Evolutionary conservation across 108 stramenopile genomes (phyloP).

Genomic region (Pseudonitzschia delicatissima): DNA sequence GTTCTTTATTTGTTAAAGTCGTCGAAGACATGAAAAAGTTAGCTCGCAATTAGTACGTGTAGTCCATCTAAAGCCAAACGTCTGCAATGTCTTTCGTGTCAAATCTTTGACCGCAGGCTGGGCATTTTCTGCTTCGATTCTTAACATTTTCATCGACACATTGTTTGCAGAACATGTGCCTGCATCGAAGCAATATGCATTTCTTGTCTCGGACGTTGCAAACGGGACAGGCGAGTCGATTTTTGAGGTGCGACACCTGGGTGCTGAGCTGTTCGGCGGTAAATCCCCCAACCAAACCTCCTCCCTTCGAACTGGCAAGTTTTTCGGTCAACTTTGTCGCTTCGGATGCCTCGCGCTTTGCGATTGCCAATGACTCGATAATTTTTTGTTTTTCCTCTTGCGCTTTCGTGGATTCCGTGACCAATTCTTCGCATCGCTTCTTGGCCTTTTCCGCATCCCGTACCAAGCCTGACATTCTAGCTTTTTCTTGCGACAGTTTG

Average conservation of each 20-base stretch:
- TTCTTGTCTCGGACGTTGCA: conserved; percentile 90
- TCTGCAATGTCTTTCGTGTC: conserved; percentile 85
- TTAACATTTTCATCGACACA: conserved; percentile 86
- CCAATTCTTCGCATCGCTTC: conserved; percentile 71
- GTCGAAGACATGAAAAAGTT: no score
- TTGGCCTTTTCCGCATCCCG: conserved; percentile 51
- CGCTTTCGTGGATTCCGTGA: conserved; percentile 47
- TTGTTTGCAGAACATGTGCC: conserved; percentile 92
- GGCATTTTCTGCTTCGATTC: conserved; percentile 88
- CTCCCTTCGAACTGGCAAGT: conserved; percentile 28
- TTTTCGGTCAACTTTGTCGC: conserved; percentile 42
- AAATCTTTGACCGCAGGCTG: conserved; percentile 80
- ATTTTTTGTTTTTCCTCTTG: conserved; percentile 66
- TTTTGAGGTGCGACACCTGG: conserved; percentile 68
- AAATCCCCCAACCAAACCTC: conserved; percentile 40
- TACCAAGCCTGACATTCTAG: conserved; percentile 36
- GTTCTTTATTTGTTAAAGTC: no score
- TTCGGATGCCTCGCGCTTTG: conserved; percentile 66
- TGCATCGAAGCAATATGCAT: conserved; percentile 84
- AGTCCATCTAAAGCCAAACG: conserved; percentile 78
- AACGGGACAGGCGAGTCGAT: conserved; percentile 78
- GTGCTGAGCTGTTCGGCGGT: conserved; percentile 69
- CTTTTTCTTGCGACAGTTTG: conserved; percentile 46
- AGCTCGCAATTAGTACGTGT: no score
- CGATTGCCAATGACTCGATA: conserved; percentile 65